Percentiles rank a stretch among this genome's conserved stretches.
These are phyloP conservation scores for Agastache rugosa DNA, from an alignment of 257 asterid species.

Conservation along the genomic window DNA sequence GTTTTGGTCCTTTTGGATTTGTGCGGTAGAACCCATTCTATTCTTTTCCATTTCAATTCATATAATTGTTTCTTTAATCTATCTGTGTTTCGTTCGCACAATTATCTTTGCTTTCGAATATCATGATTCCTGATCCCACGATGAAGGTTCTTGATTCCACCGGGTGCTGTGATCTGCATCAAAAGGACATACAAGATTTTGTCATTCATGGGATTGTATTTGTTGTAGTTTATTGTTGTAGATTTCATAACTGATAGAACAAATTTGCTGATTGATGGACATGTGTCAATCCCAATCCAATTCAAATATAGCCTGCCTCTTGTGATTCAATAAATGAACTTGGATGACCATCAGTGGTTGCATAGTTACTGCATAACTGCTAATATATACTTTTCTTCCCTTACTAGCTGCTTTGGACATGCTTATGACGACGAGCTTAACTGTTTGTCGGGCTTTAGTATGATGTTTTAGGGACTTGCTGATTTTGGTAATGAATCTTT, in stretches of 20 bases:
- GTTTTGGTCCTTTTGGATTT: constrained; percentile 50
- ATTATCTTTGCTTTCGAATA: constrained; percentile 54
- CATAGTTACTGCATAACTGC: constrained; percentile 24
- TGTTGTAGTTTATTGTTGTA: constrained; percentile 70
- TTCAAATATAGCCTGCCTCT: constrained; percentile 49
- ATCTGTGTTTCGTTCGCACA: constrained; percentile 43
- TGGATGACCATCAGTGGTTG: constrained; percentile 4
- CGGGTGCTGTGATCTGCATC: constrained; percentile 40
- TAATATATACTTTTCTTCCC: constrained; percentile 15
- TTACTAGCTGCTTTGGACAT: constrained; percentile 3
- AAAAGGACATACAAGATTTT: constrained; percentile 38
- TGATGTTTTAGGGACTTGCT: constrained; percentile 8
- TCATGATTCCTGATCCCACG: constrained; percentile 51
- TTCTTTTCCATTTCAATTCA: constrained; percentile 70
- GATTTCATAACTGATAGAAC: constrained; percentile 63
- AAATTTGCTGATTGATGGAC: constrained; percentile 52
- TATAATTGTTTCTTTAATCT: constrained; percentile 68
- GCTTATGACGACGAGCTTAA: constrained; percentile 8
- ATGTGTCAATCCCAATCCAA: constrained; percentile 52
- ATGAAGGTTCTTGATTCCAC: constrained; percentile 34
- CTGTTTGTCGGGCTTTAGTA: constrained; percentile 20
- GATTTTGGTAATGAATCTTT: constrained; percentile 31
- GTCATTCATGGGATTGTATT: constrained; percentile 50
- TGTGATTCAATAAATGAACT: constrained; percentile 43
- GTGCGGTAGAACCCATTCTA: constrained; percentile 65